Evolutionary conservation across 371 early-diverging fungal species (phyloP).

Genomic region (Vairimorpha apis): DNA sequence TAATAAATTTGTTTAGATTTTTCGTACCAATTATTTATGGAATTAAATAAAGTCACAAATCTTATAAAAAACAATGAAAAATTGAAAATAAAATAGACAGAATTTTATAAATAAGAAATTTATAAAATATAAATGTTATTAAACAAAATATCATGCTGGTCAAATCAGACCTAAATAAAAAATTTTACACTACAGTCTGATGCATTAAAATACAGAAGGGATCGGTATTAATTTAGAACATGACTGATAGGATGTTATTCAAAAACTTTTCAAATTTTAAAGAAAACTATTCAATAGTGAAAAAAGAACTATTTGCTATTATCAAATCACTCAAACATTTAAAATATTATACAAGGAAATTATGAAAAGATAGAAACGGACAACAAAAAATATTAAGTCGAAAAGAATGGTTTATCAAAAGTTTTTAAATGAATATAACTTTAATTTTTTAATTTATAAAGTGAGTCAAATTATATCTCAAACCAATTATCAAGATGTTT

Average conservation of each 20-base stretch:
- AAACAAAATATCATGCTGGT: neutral
- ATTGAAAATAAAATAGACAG: neutral
- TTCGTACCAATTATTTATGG: neutral
- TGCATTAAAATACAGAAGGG: constrained; percentile 4
- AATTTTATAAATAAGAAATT: neutral
- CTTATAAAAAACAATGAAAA: neutral
- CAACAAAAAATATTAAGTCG: neutral
- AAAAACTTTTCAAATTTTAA: neutral
- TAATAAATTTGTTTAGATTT: neutral
- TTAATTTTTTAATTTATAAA: neutral
- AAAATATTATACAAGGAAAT: neutral
- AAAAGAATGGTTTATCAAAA: neutral
- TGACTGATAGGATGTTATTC: neutral
- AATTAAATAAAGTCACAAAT: neutral
- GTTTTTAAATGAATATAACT: neutral
- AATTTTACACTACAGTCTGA: neutral
- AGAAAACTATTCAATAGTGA: neutral
- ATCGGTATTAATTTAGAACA: neutral
- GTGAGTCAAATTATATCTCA: neutral
- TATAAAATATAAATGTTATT: neutral
- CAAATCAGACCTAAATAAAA: neutral
- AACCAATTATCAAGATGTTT: neutral
- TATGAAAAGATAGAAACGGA: neutral
- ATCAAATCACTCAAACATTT: neutral
- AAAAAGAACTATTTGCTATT: neutral